Percentiles rank a stretch among this genome's conserved stretches.
These are phyloP conservation scores for Mimosa bimucronata DNA, from an alignment of 306 rosid species.

Conservation along the genomic window DNA sequence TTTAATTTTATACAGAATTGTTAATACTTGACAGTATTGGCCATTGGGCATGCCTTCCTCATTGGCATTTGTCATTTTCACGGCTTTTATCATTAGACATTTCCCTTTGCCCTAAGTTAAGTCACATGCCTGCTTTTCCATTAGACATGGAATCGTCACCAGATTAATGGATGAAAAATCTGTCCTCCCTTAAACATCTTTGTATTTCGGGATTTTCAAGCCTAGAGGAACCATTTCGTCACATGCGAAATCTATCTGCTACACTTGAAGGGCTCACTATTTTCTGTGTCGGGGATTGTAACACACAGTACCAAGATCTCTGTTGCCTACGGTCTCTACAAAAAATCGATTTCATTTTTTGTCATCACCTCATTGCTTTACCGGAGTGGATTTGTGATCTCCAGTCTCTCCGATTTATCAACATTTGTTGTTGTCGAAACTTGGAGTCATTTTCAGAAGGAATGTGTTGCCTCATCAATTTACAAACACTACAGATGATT, in stretches of 20 bases:
- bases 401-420: too few species aligned
- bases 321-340: too few species aligned
- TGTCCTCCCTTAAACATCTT: neutral
- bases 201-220: too few species aligned
- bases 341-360: too few species aligned
- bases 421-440: too few species aligned
- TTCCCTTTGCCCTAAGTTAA: neutral
- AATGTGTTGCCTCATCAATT: neutral
- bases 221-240: neutral
- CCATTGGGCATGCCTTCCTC: too few species aligned
- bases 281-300: too few species aligned
- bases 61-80: too few species aligned
- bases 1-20: rapidly evolving
- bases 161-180: neutral
- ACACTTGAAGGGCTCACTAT: neutral
- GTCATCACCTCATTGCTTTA: too few species aligned
- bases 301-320: too few species aligned
- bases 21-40: neutral
- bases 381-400: too few species aligned
- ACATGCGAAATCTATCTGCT: neutral
- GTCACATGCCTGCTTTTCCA: slow-evolving; percentile 10
- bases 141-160: neutral
- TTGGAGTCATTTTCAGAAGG: too few species aligned
- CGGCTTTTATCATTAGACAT: neutral
- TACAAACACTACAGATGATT: neutral